phyloP scores from a whole-genome alignment of 345 rosid genomes.

The Abelmoschus esculentus region DNA sequence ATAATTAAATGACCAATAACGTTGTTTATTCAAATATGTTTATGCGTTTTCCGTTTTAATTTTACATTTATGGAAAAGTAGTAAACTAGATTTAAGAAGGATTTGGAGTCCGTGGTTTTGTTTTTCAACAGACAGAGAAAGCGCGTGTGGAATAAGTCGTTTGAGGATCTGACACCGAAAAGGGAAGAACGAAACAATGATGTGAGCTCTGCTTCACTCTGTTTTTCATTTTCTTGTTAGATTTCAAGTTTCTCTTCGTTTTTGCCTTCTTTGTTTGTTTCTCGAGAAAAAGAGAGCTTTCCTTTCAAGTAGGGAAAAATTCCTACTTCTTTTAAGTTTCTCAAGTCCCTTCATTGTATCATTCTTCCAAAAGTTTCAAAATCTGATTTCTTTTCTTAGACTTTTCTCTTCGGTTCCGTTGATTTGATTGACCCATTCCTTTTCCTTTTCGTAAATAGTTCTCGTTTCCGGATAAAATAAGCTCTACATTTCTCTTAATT shows the following conservation, averaged over 20 bases:
- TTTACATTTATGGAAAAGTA: neutral
- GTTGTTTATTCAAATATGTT: too few relatives aligned
- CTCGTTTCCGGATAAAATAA: neutral
- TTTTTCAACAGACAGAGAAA: neutral
- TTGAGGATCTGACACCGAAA: slow-evolving; percentile 13
- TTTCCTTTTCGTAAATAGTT: neutral
- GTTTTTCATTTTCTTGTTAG: neutral
- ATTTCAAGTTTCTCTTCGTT: neutral
- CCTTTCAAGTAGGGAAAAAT: neutral
- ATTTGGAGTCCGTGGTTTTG: slow-evolving; percentile 22
- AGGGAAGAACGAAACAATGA: neutral
- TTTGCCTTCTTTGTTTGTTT: slow-evolving; percentile 17
- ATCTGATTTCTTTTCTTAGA: neutral
- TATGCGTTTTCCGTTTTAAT: too few relatives aligned
- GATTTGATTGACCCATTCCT: neutral
- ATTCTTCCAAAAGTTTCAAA: neutral
- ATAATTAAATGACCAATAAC: too few relatives aligned
- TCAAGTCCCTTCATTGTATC: neutral
- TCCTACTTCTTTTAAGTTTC: neutral
- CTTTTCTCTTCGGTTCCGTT: neutral
- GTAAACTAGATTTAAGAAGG: slow-evolving; percentile 26
- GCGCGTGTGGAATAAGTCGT: slow-evolving; percentile 13
- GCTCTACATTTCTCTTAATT: neutral
- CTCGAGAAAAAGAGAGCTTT: neutral
- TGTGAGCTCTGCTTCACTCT: slow-evolving; percentile 15